Evolutionary conservation across 345 rosid species (phyloP).

Genomic region (Acer saccharum): DNA sequence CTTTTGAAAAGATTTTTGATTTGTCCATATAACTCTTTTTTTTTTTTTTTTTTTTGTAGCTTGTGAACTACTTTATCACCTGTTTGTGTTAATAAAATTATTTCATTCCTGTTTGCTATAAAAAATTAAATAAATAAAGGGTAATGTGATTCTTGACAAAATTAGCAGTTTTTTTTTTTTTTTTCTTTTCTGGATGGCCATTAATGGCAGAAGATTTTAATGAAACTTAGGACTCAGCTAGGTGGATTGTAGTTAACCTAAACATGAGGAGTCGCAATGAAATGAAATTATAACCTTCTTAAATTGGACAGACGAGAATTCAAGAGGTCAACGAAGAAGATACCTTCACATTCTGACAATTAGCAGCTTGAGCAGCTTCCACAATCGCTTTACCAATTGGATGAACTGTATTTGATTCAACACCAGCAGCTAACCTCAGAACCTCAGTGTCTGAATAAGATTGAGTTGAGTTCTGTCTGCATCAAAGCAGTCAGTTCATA

Average conservation of each 20-base stretch:
- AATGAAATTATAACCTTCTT: neutral
- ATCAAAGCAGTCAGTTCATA: slow-evolving; percentile 25
- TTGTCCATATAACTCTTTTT: no score
- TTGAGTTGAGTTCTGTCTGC: slow-evolving; percentile 47
- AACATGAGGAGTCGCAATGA: neutral
- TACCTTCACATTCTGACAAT: slow-evolving; percentile 60
- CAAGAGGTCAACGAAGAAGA: slow-evolving; percentile 9
- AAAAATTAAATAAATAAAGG: no score
- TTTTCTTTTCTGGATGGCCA: neutral
- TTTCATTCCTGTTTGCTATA: no score
- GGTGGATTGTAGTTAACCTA: neutral
- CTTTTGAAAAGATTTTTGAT: no score
- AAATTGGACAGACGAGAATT: neutral
- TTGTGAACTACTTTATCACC: no score
- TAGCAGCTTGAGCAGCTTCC: slow-evolving; percentile 68
- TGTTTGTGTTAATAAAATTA: no score
- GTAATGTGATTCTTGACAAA: no score
- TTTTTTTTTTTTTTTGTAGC: no score
- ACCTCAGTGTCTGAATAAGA: slow-evolving; percentile 70
- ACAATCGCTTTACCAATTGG: slow-evolving; percentile 95
- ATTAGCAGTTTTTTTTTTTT: no score
- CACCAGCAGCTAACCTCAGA: slow-evolving; percentile 84
- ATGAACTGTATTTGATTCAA: slow-evolving; percentile 88
- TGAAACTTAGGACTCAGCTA: neutral
- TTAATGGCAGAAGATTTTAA: neutral